phyloP scores from a whole-genome alignment of 148 eudicot species.

The Rhododendron molle region DNA sequence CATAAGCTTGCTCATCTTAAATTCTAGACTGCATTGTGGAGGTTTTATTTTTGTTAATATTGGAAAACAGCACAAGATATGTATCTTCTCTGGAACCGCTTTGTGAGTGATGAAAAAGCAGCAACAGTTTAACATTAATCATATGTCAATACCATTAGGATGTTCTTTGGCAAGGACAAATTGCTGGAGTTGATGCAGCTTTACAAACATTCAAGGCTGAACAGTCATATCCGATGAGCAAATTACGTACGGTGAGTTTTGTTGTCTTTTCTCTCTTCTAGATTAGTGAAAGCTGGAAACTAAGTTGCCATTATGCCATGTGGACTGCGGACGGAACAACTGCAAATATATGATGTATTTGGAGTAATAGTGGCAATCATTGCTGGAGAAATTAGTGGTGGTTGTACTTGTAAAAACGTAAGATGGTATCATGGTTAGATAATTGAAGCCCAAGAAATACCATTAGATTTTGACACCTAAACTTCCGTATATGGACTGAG shows the following conservation, averaged over 20 bases:
- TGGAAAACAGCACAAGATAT: neutral
- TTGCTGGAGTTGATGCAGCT: conserved; percentile 86
- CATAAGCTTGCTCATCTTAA: neutral
- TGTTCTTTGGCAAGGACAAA: conserved; percentile 80
- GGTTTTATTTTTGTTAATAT: neutral
- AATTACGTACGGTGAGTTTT: conserved; percentile 44
- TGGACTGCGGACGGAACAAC: neutral
- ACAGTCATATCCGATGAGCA: conserved; percentile 63
- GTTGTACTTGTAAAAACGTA: neutral
- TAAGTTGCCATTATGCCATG: neutral
- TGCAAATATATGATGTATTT: neutral
- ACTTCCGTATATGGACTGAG: neutral
- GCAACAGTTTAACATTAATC: neutral
- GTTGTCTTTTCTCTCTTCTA: neutral
- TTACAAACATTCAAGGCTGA: conserved; percentile 69
- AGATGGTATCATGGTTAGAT: neutral
- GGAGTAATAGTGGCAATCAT: neutral
- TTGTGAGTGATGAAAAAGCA: neutral
- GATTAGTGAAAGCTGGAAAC: neutral
- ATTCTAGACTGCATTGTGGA: neutral
- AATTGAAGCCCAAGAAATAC: neutral
- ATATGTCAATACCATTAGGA: conserved; percentile 39
- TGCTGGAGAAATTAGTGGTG: neutral
- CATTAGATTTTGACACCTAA: neutral
- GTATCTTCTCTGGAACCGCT: neutral